Evolutionary conservation across 306 rosid genomes (phyloP).

Genomic region (Coriaria nepalensis): DNA sequence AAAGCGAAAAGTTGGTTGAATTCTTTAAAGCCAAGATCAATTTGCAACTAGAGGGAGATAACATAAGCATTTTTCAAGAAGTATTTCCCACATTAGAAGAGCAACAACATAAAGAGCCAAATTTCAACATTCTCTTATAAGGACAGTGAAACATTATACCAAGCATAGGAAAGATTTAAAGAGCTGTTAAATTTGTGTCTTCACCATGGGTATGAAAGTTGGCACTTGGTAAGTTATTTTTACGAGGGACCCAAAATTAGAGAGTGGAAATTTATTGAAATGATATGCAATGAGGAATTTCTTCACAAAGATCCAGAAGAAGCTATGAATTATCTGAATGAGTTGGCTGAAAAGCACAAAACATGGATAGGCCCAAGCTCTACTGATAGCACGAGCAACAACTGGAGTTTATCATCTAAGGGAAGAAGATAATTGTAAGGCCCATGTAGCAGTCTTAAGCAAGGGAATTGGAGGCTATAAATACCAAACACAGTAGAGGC

Average conservation of each 20-base stretch:
- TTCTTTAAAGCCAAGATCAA: neutral
- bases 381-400: neutral
- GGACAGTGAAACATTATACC: neutral
- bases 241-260: neutral
- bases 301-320: neutral
- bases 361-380: neutral
- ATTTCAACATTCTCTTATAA: neutral
- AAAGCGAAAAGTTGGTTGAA: neutral
- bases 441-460: neutral
- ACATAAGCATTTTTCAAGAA: too few relatives aligned
- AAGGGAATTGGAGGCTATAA: neutral
- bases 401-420: neutral
- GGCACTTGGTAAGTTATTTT: too few relatives aligned
- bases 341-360: neutral
- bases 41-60: too few relatives aligned
- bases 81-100: too few relatives aligned
- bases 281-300: too few relatives aligned
- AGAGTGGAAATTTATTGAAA: neutral
- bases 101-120: neutral
- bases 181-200: neutral
- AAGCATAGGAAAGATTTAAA: neutral
- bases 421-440: neutral
- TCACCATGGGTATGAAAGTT: neutral
- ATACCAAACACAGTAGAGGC: neutral
- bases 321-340: neutral